These are phyloP conservation scores for Diutina pseudorugosa DNA, from an alignment of 1,139 yeast genomes.

Conservation along the genomic window DNA sequence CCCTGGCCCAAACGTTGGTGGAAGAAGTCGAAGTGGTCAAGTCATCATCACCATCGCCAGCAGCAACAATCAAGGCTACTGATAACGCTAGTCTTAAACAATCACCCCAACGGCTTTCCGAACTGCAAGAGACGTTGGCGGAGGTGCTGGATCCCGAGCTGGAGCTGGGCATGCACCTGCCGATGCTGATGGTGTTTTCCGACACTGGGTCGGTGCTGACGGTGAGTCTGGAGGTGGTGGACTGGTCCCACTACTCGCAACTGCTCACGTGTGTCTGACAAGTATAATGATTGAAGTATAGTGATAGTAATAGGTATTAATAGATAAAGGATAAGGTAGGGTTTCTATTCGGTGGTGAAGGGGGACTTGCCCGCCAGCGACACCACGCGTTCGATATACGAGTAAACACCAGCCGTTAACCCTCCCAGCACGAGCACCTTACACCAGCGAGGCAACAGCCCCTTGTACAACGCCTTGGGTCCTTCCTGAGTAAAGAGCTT, in stretches of 20 bases:
- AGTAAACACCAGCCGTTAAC: conserved; percentile 36
- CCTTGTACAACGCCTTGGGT: conserved; percentile 53
- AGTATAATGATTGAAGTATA: background rate
- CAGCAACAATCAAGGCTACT: background rate
- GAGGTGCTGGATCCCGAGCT: background rate
- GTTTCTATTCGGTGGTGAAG: background rate
- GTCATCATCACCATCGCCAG: background rate
- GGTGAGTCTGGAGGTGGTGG: background rate
- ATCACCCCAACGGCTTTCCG: background rate
- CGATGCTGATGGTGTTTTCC: background rate
- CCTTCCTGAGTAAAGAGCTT: conserved; percentile 63
- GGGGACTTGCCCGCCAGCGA: background rate
- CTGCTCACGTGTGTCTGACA: background rate
- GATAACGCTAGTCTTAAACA: no score
- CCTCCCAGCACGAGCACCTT: conserved; percentile 77
- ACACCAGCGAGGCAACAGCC: conserved; percentile 67
- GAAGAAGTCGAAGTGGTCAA: background rate
- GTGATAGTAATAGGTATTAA: background rate
- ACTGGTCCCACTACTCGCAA: background rate
- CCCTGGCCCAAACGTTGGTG: background rate
- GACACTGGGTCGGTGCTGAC: background rate
- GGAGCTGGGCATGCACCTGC: background rate
- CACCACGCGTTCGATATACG: background rate
- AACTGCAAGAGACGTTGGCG: background rate
- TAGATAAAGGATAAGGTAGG: background rate